Percentiles rank a stretch among this genome's conserved stretches.
phyloP scores from a whole-genome alignment of 23 red algal species.

The Gracilariopsis chorda region DNA sequence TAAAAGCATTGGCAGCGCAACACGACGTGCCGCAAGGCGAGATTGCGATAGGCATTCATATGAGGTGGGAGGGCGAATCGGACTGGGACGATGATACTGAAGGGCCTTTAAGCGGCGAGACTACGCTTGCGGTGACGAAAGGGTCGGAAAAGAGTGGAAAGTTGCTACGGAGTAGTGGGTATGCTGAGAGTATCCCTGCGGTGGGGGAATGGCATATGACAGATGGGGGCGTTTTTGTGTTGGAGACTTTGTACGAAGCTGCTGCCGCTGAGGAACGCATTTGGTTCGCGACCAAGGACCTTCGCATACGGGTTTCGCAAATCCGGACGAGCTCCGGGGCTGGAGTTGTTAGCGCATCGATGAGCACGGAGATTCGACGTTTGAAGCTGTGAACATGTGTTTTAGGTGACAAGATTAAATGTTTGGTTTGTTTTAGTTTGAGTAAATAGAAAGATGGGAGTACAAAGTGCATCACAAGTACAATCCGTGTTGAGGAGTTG shows the following conservation, averaged over 20 bases:
- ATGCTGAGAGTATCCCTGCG: conserved; percentile 76
- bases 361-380: conserved; percentile 74
- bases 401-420: background rate
- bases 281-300: conserved; percentile 78
- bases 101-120: conserved; percentile 36
- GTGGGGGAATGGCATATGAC: conserved; percentile 78
- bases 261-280: conserved; percentile 80
- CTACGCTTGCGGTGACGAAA: conserved; percentile 57
- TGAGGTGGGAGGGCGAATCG: conserved; percentile 81
- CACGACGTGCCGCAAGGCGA: conserved; percentile 39
- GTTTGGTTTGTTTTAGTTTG: background rate
- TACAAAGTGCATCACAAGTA: background rate
- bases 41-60: conserved; percentile 37
- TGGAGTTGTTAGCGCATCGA: conserved; percentile 73
- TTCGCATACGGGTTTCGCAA: conserved; percentile 70
- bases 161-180: conserved; percentile 64
- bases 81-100: conserved; percentile 83
- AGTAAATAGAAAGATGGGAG: background rate
- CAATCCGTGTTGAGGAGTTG: background rate
- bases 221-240: conserved; percentile 71
- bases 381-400: background rate
- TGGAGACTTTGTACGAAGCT: conserved; percentile 76
- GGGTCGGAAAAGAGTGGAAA: conserved; percentile 16
- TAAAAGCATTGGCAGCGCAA: conserved; percentile 22
- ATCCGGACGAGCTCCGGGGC: conserved; percentile 65